Evolutionary conservation across 164 flowering plant species (phyloP), one percentile per base, ranked within the genome.

Genomic region (Piper betle): DNA sequence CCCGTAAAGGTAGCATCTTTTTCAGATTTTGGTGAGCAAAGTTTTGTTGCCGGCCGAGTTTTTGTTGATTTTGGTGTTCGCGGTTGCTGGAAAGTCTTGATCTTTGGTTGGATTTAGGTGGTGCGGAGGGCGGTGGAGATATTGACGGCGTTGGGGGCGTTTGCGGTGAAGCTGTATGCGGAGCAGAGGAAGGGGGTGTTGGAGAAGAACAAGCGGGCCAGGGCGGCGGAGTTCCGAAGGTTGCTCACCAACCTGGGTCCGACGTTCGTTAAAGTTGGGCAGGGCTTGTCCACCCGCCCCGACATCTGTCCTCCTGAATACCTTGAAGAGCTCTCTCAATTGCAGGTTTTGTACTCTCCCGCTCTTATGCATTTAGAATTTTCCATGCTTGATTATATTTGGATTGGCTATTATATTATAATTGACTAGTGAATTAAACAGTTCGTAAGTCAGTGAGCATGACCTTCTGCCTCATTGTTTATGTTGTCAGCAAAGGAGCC

Each of bases 301-400:
- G 99, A 93, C 63, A 54, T 93, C 59, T 93, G 99, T 69, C 99
- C 99, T 0, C 82, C 99, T 8, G 96, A 86, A 72, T 93, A 86
- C 63, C 91, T 93, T 6, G 97, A 93, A 62, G 97, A 93, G 80
- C 97, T 93, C 62, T 76, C 96, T 3, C 69, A 85, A 68, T 77
- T 93, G 62, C 97, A 93, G 85, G 98, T 88, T 61, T 39, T 19
- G 18, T 19, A 20, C 40, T 64, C 17, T 60, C 40, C 46, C 39
- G 33, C 33, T 52, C 20, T 25, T 25, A 10, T 54, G 20, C 37
- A 16, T 9, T 53, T 53, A 16, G 19, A 53, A 53, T 53, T 53
- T 16, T 13, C 55, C 1, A 25, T 25, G 33, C 33, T 25, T 25
- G 33, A 25, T 25, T 2, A 25, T 25, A 25, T 25, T 25, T 25